These are phyloP conservation scores for Moesziomyces antarcticus DNA, from an alignment of 1,284 basidiomycete species.

Conservation along the genomic window DNA sequence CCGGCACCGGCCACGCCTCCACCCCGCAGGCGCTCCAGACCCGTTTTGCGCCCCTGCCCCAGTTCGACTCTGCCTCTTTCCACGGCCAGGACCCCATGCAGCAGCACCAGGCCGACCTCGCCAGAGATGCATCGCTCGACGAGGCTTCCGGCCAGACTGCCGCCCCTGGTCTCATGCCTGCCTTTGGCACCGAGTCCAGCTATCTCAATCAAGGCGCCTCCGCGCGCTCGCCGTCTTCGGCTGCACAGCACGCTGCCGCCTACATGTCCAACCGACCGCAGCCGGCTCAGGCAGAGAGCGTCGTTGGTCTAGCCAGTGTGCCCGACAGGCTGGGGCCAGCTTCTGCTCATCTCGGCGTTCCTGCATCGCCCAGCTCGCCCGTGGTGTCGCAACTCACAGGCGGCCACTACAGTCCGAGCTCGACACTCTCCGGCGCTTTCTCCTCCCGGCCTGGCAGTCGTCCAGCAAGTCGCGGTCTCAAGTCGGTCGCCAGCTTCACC, in stretches of 20 bases:
- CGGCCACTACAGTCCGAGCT: constrained; percentile 45
- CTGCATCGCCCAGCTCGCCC: constrained; percentile 41
- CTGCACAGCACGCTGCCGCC: not conserved
- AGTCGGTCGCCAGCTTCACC: constrained; percentile 53
- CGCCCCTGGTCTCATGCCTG: constrained; percentile 33
- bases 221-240: constrained; percentile 1
- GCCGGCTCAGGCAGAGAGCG: constrained; percentile 7
- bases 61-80: constrained; percentile 32
- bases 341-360: constrained; percentile 24
- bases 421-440: constrained; percentile 49
- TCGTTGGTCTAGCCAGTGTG: constrained; percentile 23
- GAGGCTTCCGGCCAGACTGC: constrained; percentile 12
- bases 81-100: constrained; percentile 18
- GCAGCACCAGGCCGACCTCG: constrained; percentile 9
- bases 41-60: constrained; percentile 37
- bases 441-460: constrained; percentile 49
- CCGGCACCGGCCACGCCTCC: constrained; percentile 11
- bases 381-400: constrained; percentile 22
- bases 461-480: constrained; percentile 46
- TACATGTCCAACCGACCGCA: constrained; percentile 14
- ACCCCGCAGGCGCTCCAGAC: constrained; percentile 32
- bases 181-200: constrained; percentile 37
- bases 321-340: constrained; percentile 22
- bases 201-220: constrained; percentile 5
- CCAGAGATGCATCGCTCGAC: constrained; percentile 1